Evolutionary conservation across 805 yeast genomes (phyloP), one percentile per base, ranked within the genome.

Genomic region (Candida yuanshanica): DNA sequence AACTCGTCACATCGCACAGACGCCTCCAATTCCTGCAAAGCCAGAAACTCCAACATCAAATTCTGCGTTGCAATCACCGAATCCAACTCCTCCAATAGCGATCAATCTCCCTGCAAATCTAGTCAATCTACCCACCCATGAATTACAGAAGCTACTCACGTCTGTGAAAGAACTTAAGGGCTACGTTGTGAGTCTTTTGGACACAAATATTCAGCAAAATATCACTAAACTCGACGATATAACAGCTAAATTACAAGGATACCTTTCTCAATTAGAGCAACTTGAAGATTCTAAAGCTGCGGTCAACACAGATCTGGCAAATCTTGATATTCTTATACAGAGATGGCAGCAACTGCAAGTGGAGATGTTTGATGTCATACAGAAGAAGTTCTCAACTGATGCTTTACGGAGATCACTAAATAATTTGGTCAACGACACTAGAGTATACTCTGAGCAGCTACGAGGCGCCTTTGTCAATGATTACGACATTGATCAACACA

Each of bases 271-370:
- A 26, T 51, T 63, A 10, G 44, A 51, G 3, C 47, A 51, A 2
- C 37, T 66, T 29, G 63, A 64, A 22, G 43, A 53, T 1, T 52
- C 59, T 32, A 64, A 63, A 33, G 47, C 54, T 13, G 36, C 38
- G 7, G 41, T 50, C 1, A 49, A 55, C 38, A 14, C 23, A 5
- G 36, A 44, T 9, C 35, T 53, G 6, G 29, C 31, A 0, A 21
- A 42, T 3, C 25, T 51, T 9, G 43, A 44, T 10, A 1, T 9
- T 1, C 32, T 50, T 10, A 44, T 52, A 7, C 42, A 53, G 12
- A 49, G 60, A 41, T 70, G 74, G 72, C 62, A 65, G 32, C 56
- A 51, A 2, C 36, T 55, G 21, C 66, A 66, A 33, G 44, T 48
- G 1, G 55, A 65, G 13, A 66, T 73, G 64, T 49, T 60, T 37